A percentile compares a stretch with the other conserved stretches of the same genome.
These are phyloP conservation scores for Delonix regia DNA, from an alignment of 306 rosid genomes.

Conservation along the genomic window DNA sequence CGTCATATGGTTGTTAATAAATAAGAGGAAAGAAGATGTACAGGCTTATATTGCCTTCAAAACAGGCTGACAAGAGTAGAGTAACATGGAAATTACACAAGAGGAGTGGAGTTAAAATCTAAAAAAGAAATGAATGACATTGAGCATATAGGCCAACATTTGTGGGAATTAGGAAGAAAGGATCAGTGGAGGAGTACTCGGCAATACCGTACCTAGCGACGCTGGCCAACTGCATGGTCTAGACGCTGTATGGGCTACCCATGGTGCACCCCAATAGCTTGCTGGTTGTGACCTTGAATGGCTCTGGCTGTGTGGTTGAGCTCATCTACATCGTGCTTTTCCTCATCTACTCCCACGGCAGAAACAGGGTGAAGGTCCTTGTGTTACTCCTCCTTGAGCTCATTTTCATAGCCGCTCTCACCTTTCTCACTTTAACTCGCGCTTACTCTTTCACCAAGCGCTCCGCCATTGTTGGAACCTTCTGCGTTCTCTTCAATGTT, in stretches of 20 bases:
- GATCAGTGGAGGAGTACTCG: conserved; percentile 72
- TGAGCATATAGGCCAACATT: conserved; percentile 84
- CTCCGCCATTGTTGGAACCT: conserved; percentile 64
- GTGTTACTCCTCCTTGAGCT: conserved; percentile 45
- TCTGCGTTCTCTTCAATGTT: conserved; percentile 63
- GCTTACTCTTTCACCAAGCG: conserved; percentile 46
- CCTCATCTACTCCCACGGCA: conserved; percentile 53
- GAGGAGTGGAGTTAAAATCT: background rate
- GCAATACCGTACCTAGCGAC: conserved; percentile 73
- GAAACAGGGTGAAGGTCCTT: conserved; percentile 53
- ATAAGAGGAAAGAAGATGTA: no score
- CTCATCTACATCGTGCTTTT: conserved; percentile 55
- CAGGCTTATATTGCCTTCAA: no score
- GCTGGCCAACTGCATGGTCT: conserved; percentile 67
- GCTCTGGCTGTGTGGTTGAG: conserved; percentile 58
- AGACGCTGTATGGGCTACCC: conserved; percentile 77
- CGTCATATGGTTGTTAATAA: no score
- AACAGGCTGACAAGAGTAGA: no score
- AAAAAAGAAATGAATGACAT: background rate
- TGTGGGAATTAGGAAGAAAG: conserved; percentile 64
- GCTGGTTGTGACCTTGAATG: conserved; percentile 69
- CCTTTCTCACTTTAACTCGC: conserved; percentile 44
- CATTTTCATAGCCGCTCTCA: conserved; percentile 44
- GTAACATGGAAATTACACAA: no score
- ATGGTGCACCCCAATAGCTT: conserved; percentile 63